Evolutionary conservation across 129 eudicot genomes (phyloP).

Genomic region (Tanacetum coccineum): DNA sequence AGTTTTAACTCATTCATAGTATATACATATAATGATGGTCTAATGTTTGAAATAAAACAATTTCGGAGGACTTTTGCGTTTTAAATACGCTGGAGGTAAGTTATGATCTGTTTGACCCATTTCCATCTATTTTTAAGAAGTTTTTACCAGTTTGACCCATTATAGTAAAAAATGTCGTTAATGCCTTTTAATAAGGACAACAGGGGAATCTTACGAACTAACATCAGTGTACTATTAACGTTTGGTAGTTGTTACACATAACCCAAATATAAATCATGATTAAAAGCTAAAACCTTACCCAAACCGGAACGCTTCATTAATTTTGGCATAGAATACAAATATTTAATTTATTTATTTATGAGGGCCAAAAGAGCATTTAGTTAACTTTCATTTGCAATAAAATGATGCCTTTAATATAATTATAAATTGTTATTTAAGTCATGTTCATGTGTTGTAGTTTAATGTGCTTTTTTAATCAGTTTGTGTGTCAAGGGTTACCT

Average conservation of each 20-base stretch:
- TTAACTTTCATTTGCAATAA: neutral
- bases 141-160: neutral
- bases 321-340: neutral
- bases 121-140: neutral
- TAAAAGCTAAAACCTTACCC: neutral
- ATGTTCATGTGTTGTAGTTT: neutral
- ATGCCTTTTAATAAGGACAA: neutral
- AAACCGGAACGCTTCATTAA: neutral
- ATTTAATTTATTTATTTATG: neutral
- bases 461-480: conserved; percentile 38
- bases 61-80: neutral
- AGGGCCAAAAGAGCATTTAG: neutral
- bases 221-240: neutral
- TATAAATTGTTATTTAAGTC: neutral
- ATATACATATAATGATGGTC: too few species aligned
- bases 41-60: neutral
- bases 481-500: conserved; percentile 98
- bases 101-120: neutral
- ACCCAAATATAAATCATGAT: neutral
- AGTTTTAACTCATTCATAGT: too few species aligned
- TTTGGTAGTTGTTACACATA: neutral
- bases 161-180: conserved; percentile 3
- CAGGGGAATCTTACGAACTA: neutral
- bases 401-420: neutral
- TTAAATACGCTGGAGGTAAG: neutral